Evolutionary conservation across 2,329 filamentous ascomycete genomes (phyloP), one percentile per base, ranked within the genome.

Genomic region (Alternaria alternata): DNA sequence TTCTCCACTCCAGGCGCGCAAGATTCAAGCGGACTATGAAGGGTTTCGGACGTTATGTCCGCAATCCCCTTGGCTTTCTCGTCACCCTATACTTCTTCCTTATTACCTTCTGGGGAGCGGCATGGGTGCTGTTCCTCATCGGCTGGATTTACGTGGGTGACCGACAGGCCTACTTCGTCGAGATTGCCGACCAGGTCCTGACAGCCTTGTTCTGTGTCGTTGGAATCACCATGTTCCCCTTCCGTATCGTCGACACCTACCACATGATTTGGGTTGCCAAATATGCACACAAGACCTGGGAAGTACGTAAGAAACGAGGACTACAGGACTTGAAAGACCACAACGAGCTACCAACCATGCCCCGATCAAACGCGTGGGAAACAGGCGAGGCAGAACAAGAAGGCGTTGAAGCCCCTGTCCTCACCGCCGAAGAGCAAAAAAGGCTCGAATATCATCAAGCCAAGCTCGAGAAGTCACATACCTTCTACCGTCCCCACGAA

Each of bases 101-200:
- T n/a, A 93, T 96, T 66, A 95, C 92, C 0, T 84, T 94, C 1
- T 96, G 95, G 74, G 92, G 92, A 70, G 83, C 94, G 18, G 91
- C 91, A 0, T 96, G 92, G 92, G 92, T 96, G 1, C 85, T 96
- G 20, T 95, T 94, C 79, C 82, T 96, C 49, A 96, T 96, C 73
- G 91, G 87, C 39, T 96, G 92, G 92, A 92, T 95, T 71, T 93
- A 92, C 65, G 89, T 94, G 18, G 90, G 89, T 24, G 86, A 87
- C 24, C 83, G 85, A 67, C 90, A 94, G 74, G 80, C 86, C 1
- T 94, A 82, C 16, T 81, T 84, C 6, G 79, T 83, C 26, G 83
- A 89, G 63, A 78, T 85, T 12, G 78, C 81, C 30, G 86, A 90
- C 66, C 86, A 87, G 14, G 72, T 86, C 1, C 78, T 90, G 3